A percentile compares a stretch with the other conserved stretches of the same genome.
phyloP scores from a whole-genome alignment of 176 grass and related monocot species.

The Leersia perrieri region DNA sequence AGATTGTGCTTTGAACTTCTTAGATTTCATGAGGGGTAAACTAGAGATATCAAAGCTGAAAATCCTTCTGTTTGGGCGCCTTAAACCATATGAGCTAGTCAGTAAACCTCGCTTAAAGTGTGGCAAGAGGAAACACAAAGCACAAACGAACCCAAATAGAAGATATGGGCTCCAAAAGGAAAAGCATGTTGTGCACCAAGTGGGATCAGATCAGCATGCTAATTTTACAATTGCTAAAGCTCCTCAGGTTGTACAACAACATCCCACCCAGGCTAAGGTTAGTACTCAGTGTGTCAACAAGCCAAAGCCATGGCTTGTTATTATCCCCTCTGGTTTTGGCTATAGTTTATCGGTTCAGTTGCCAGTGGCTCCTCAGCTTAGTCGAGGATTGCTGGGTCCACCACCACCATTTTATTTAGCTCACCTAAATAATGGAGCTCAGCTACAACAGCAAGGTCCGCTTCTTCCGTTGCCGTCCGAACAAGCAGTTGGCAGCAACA shows the following conservation, averaged over 20 bases:
- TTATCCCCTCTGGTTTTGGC: constrained; percentile 37
- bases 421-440: background rate
- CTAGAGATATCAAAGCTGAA: constrained; percentile 41
- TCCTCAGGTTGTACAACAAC: background rate
- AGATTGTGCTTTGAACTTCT: constrained; percentile 44
- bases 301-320: constrained; percentile 21
- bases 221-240: background rate
- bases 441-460: background rate
- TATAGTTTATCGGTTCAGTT: constrained; percentile 12
- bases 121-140: constrained; percentile 12
- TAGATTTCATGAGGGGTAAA: constrained; percentile 54
- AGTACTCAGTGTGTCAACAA: background rate
- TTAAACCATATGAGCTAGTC: constrained; percentile 11
- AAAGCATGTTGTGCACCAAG: background rate
- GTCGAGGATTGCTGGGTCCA: constrained; percentile 25
- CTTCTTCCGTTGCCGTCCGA: background rate
- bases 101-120: background rate
- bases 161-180: constrained; percentile 7
- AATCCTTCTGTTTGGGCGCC: constrained; percentile 47
- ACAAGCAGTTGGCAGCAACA: background rate
- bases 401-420: background rate
- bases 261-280: background rate
- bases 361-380: background rate
- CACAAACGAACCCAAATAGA: background rate
- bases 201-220: background rate